Evolutionary conservation across 345 rosid genomes (phyloP).

Genomic region (Heritiera fomes): DNA sequence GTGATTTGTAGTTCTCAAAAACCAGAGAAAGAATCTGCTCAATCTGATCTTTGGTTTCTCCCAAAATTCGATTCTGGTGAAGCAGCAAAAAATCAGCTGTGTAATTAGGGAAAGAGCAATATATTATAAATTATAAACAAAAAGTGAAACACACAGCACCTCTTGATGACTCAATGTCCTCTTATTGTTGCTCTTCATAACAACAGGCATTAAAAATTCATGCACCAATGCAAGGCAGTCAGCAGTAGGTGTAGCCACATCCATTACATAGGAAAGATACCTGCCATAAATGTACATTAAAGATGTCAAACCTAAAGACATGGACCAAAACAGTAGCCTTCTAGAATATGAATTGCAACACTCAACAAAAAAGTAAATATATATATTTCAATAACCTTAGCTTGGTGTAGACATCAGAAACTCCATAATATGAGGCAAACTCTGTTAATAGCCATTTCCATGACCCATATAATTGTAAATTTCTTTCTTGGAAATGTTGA

Average conservation of each 20-base stretch:
- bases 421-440: constrained; percentile 92
- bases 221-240: constrained; percentile 87
- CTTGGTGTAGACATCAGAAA: constrained; percentile 88
- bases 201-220: constrained; percentile 82
- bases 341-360: constrained; percentile 13
- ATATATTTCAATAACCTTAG: constrained; percentile 50
- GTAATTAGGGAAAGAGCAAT: constrained; percentile 10
- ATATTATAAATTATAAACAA: constrained; percentile 17
- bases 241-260: constrained; percentile 95
- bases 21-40: constrained; percentile 85
- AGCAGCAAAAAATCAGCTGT: constrained; percentile 25
- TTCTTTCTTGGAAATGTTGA: constrained; percentile 90
- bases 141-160: constrained; percentile 39
- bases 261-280: constrained; percentile 94
- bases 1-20: constrained; percentile 93
- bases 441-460: constrained; percentile 97
- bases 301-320: constrained; percentile 12
- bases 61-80: constrained; percentile 82
- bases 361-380: neutral
- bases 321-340: constrained; percentile 3
- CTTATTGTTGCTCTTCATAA: constrained; percentile 80
- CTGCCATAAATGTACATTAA: constrained; percentile 39
- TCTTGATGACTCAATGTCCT: constrained; percentile 87
- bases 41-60: constrained; percentile 91
- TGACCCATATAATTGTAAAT: constrained; percentile 71